Evolutionary conservation across 306 rosid species (phyloP).

Genomic region (Pyrus communis): DNA sequence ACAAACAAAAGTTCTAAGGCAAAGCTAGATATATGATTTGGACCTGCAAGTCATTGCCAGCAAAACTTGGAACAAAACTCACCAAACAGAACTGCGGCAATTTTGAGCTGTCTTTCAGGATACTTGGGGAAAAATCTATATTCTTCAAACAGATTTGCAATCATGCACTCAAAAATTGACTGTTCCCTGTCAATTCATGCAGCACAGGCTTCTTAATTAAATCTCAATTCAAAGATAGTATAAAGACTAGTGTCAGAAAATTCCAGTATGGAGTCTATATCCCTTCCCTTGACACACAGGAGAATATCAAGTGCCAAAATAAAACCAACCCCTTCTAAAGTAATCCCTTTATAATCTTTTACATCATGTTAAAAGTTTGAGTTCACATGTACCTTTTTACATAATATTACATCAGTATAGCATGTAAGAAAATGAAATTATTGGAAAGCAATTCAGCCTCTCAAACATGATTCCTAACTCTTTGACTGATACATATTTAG

Average conservation of each 20-base stretch:
- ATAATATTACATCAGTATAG: neutral
- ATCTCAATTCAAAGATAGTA: conserved; percentile 1
- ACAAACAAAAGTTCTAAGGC: neutral
- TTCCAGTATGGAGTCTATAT: neutral
- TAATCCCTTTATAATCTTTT: neutral
- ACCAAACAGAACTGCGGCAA: conserved; percentile 95
- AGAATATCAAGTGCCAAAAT: neutral
- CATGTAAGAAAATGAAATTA: neutral
- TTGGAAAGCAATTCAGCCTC: neutral
- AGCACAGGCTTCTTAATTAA: neutral
- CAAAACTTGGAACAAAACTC: conserved; percentile 30
- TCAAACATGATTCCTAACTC: neutral
- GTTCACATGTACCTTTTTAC: neutral
- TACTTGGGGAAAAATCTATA: conserved; percentile 89
- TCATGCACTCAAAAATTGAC: conserved; percentile 83
- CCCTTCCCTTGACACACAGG: conserved; percentile 2
- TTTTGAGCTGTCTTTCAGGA: conserved; percentile 91
- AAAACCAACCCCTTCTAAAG: neutral
- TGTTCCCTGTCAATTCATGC: conserved; percentile 62
- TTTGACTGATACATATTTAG: neutral
- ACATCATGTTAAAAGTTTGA: neutral
- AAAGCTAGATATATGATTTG: neutral
- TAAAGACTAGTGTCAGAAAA: neutral
- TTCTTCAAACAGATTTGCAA: conserved; percentile 89
- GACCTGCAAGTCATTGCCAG: neutral